Evolutionary conservation across 2,329 filamentous ascomycete species (phyloP), one percentile per base, ranked within the genome.

Genomic region (Zalaria sp.): DNA sequence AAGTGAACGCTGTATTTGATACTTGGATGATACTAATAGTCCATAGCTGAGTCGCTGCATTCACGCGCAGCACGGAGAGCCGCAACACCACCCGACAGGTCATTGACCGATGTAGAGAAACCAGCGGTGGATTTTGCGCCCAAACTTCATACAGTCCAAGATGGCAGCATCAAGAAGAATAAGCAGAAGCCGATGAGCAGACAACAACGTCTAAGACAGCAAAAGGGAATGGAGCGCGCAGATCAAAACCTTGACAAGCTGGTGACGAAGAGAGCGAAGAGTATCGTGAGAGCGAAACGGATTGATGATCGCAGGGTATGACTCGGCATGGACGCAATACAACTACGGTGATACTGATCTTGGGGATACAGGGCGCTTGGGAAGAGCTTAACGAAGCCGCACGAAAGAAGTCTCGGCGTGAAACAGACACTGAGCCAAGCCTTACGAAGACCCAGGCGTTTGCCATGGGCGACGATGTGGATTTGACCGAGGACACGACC

Each of bases 11-110:
- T 27, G 2, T 38, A 8, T 38, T 27, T 25, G 8, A 36, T 9
- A 27, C 11, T 25, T 8, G 11, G 34, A 25, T 36, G 6, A 10
- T 11, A 25, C 6, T 8, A n/a, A 4, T 35, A 9, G 3, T 4
- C 9, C 11, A 5, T 55, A 83, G 78, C 66, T 42, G 67, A 69
- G 34, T 83, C 81, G 4, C 61, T 77, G 44, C 81, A 80, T 65
- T 88, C 83, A 41, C 80, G 83, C 49, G 81, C 81, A 44, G 81
- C 81, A 34, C 75, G 82, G 55, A 77, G 83, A 49, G 82, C 78
- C 37, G 75, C 76, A 10, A 82, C 80, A 3, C 79, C 81, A 26
- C 69, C 77, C 53, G 65, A 83, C 61, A 83, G 83, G 62, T 81
- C 79, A 5, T 67, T 83, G 25, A 81, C 81, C 56, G 64, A 75